Percentiles rank a stretch among this genome's conserved stretches.
Conservation (phyloP, 2,329 filamentous ascomycete species). For the Aspergillus neoniger region DNA sequence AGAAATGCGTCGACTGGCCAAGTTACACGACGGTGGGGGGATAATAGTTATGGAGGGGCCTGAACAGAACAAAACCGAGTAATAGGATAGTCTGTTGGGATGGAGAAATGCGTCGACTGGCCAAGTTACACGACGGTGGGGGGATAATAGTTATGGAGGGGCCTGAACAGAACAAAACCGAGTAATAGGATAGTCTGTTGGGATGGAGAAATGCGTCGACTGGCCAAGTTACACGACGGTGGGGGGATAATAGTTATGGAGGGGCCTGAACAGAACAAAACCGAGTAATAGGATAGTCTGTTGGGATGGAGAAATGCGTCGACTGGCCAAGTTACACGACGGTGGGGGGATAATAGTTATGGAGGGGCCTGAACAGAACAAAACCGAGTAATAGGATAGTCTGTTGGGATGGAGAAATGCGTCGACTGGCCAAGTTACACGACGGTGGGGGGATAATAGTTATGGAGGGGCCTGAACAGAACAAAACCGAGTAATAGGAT, state of each 20-base stretch:
- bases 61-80: not conserved
- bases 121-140: not conserved
- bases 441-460: not conserved
- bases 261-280: not conserved
- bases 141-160: not conserved
- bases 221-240: not conserved
- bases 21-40: not conserved
- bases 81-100: not conserved
- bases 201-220: not conserved
- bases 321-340: not conserved
- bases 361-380: not conserved
- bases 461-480: not conserved
- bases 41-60: not conserved
- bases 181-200: not conserved
- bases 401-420: not conserved
- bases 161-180: not conserved
- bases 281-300: not conserved
- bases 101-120: not conserved
- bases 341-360: not conserved
- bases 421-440: not conserved
- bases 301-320: not conserved
- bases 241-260: not conserved
- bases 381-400: not conserved
- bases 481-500: not conserved
- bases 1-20: not conserved